A percentile compares a stretch with the other conserved stretches of the same genome.
These are phyloP conservation scores for Phialemonium atrogriseum DNA, from an alignment of 2,329 filamentous ascomycete genomes.

Conservation along the genomic window DNA sequence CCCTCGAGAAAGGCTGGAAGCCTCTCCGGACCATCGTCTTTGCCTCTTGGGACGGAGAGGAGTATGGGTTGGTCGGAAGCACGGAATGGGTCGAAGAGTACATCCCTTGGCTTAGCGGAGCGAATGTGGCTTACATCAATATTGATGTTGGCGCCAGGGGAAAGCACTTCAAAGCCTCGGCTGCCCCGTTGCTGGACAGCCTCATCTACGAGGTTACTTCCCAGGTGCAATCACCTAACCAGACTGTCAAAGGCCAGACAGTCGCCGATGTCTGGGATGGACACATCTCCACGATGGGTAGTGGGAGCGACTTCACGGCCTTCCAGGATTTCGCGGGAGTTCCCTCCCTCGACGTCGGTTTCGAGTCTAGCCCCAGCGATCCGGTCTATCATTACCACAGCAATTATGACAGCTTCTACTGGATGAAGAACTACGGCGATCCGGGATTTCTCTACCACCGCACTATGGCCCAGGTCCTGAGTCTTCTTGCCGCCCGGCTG, in stretches of 20 bases:
- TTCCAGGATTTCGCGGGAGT: constrained; percentile 67
- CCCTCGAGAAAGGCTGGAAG: constrained; percentile 66
- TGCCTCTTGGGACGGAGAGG: constrained; percentile 73
- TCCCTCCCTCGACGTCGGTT: constrained; percentile 56
- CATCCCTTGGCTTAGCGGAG: constrained; percentile 65
- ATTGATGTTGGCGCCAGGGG: constrained; percentile 69
- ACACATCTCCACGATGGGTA: constrained; percentile 57
- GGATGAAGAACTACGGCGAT: constrained; percentile 80
- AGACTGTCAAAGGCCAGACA: constrained; percentile 61
- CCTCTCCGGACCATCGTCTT: constrained; percentile 87
- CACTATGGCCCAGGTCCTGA: constrained; percentile 58
- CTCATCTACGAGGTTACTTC: constrained; percentile 60
- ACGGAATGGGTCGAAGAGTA: constrained; percentile 94
- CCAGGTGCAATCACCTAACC: constrained; percentile 63
- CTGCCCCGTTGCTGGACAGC: constrained; percentile 69
- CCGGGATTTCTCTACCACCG: constrained; percentile 56
- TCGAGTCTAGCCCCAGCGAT: constrained; percentile 32
- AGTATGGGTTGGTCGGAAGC: constrained; percentile 78
- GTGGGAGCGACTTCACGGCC: constrained; percentile 66
- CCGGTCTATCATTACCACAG: constrained; percentile 77
- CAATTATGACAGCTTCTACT: constrained; percentile 85
- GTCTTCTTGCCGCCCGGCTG: constrained; percentile 52
- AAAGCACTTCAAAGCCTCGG: constrained; percentile 52
- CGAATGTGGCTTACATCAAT: constrained; percentile 77
- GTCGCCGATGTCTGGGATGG: constrained; percentile 61